Evolutionary conservation across 371 early-diverging fungal species (phyloP).

Genomic region (Rhizoclosmatium hyalinum): DNA sequence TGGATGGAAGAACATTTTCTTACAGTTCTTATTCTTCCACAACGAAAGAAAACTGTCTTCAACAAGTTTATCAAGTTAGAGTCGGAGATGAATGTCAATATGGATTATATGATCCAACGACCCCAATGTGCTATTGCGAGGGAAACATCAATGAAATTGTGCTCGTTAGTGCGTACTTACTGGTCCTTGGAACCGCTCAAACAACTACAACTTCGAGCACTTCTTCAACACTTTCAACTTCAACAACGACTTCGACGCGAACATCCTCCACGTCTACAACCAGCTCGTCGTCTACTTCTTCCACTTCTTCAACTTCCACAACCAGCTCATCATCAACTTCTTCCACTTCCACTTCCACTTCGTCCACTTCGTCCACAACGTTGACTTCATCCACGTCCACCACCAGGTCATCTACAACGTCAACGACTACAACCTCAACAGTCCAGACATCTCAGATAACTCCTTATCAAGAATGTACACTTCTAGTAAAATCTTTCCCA

Average conservation of each 20-base stretch:
- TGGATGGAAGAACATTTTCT: too few relatives aligned
- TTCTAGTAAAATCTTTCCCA: background rate
- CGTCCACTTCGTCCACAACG: background rate
- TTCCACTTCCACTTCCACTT: background rate
- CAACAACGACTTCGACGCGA: background rate
- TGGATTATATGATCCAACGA: too few relatives aligned
- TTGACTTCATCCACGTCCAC: background rate
- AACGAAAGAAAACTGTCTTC: too few relatives aligned
- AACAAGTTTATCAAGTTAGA: too few relatives aligned
- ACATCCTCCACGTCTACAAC: background rate
- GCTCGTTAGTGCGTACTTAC: too few relatives aligned
- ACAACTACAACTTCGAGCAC: background rate
- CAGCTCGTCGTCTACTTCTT: background rate
- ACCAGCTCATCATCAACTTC: background rate
- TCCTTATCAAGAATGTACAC: background rate
- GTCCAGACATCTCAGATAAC: background rate
- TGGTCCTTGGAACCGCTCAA: too few relatives aligned
- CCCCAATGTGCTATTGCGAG: too few relatives aligned
- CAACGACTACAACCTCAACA: background rate
- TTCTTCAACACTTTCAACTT: background rate
- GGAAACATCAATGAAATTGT: too few relatives aligned
- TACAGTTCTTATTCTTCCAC: too few relatives aligned
- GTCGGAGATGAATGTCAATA: too few relatives aligned
- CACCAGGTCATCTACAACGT: background rate
- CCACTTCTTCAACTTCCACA: background rate